Evolutionary conservation across 1,139 yeast genomes (phyloP), one percentile per base, ranked within the genome.

Genomic region (Geotrichum candidum): DNA sequence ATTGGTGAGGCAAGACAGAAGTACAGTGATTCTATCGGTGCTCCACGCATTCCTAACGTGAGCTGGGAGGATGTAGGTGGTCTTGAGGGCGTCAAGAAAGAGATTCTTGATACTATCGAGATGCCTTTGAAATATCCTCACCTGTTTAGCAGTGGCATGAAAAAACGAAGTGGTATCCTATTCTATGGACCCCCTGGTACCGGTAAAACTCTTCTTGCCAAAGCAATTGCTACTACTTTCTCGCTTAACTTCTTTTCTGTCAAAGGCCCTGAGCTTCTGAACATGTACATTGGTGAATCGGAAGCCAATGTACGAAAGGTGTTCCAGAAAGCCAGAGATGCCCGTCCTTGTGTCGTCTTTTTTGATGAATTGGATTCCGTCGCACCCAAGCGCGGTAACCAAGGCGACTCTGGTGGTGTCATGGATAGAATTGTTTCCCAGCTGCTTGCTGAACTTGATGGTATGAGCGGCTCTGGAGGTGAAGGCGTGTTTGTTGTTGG

Each of bases 141-240:
- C 68, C 77, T 92, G 61, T 92, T 92, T 74, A 83, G 85, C 61
- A 86, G 86, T 61, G 98, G 98, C 0, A 83, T 94, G 71, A 92
- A 94, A 74, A 92, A 94, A 73, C 81, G 98, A 74, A 88, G 96
- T 72, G 99, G 99, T 63, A 89, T 94, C 51, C 77, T 94, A 66
- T 91, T 94, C 72, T 94, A 94, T 74, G 99, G 99, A 0, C 98
- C 98, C 0, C 99, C 99, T 0, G 99, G 99, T 33, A 94, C 98
- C 0, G 99, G 99, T 68, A 94, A 94, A 72, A 94, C 99, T 0
- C 79, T 94, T 53, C 79, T 94, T 64, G 98, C 98, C 11, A 94
- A 94, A 73, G 98, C 98, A 0, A 94, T 94, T 69, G 98, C 98
- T 1, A 90, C 97, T 1, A 90, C 92, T 66, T 94, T 92, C 71